Percentiles rank a stretch among this genome's conserved stretches.
Evolutionary conservation across 2,329 filamentous ascomycete genomes (phyloP).

Genomic region (Didymella exigua): DNA sequence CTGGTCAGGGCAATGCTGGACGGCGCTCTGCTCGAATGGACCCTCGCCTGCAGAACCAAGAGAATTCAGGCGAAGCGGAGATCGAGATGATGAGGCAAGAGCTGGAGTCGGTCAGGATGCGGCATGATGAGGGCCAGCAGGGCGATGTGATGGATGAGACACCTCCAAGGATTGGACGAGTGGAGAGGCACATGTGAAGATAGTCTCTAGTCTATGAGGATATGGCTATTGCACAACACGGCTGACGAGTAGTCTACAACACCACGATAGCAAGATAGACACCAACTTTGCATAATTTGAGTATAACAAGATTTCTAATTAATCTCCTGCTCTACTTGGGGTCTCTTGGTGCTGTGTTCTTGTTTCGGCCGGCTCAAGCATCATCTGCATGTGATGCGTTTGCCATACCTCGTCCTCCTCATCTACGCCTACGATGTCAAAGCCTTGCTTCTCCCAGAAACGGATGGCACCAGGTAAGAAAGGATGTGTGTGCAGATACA

Average conservation of each 20-base stretch:
- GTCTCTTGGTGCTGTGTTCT: not conserved
- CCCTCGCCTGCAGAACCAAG: constrained; percentile 38
- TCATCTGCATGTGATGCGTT: constrained; percentile 22
- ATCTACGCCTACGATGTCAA: constrained; percentile 10
- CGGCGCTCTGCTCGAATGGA: constrained; percentile 17
- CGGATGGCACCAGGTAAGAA: constrained; percentile 23
- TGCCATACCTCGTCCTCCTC: constrained; percentile 21
- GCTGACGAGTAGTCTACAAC: not conserved
- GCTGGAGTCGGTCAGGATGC: constrained; percentile 21
- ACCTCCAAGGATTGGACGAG: constrained; percentile 42
- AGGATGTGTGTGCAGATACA: constrained; percentile 27
- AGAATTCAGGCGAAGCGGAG: constrained; percentile 41
- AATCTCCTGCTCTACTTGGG: not conserved
- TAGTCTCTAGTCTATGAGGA: not conserved
- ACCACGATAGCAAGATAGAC: not conserved
- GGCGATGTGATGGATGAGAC: constrained; percentile 45
- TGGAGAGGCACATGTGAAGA: constrained; percentile 33
- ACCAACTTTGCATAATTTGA: not conserved
- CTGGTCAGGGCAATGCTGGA: constrained; percentile 1
- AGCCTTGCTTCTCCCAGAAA: constrained; percentile 27
- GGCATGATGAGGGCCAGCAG: constrained; percentile 31
- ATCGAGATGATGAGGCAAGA: constrained; percentile 37
- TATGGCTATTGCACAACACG: not conserved
- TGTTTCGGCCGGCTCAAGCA: not conserved
- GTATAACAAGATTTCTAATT: not conserved